phyloP scores from a whole-genome alignment of 331 rosid species.

The Quercus tomentella region DNA sequence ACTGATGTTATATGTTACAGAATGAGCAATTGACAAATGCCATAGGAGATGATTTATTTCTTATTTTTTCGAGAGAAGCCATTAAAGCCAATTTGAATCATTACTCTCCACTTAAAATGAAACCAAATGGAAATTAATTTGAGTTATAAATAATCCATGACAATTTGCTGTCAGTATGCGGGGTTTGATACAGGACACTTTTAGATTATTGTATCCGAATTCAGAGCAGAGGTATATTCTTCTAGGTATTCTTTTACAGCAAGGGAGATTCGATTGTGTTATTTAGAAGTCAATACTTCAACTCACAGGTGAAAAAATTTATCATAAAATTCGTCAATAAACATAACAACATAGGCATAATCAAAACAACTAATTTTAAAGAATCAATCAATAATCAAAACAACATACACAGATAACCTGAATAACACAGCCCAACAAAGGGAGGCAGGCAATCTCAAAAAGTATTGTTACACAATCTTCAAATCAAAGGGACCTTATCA shows the following conservation, averaged over 20 bases:
- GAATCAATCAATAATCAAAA: neutral
- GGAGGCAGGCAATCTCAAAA: neutral
- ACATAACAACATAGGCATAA: too few species aligned
- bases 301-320: neutral
- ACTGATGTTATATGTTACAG: neutral
- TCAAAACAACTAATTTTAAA: too few species aligned
- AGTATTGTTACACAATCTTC: neutral
- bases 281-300: neutral
- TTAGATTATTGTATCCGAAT: too few species aligned
- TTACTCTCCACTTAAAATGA: neutral
- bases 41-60: neutral
- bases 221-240: too few species aligned
- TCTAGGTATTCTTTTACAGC: too few species aligned
- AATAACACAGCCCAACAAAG: neutral
- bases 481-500: neutral
- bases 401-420: neutral
- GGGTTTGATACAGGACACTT: too few species aligned
- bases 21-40: neutral
- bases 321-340: too few species aligned
- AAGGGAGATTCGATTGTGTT: too few species aligned
- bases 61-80: too few species aligned
- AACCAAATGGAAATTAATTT: too few species aligned
- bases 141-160: too few species aligned
- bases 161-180: too few species aligned
- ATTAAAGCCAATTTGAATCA: neutral